Base-by-base conservation (phyloP, 1,139 yeast species). In the Geotrichum candidum region DNA sequence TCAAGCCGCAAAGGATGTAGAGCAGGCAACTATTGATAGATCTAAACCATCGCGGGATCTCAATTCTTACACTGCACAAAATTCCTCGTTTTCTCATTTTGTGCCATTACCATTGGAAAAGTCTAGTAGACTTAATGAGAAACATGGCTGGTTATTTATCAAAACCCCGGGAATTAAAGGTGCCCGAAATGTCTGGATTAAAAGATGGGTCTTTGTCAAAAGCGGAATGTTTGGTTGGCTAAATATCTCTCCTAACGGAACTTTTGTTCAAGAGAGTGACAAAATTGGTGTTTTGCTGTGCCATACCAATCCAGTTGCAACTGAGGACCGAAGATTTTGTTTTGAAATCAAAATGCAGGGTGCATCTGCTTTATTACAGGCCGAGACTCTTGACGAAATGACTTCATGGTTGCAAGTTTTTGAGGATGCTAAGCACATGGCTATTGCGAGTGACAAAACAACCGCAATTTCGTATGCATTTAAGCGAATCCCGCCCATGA, bases 191-290 rank as follows among this genome's bases (percentile, higher is more conserved):
- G 77, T 84, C 0, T 94, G 98, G 98, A 89, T 86, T 0, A 80
- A 87, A 65, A 78, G 97, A 62, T 94, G 98, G 98, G 89, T 88
- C 2, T 94, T 90, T 71, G 79, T 94, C 31, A 88, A 88, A 68
- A 84, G 84, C 64, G 96, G 96, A 0, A 82, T 91, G 3, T 88
- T 94, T 75, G 99, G 99, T 0, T 78, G 91, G 72, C 80, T 94
- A 52, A 78, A 85, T 7, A 74, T 90, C 48, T 83, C 94, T 48
- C 88, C 92, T 0, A 82, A 87, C 2, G 83, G 84, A 61, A 85
- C 87, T 0, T 88, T 80, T 72, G 99, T 95, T 1, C 96, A 91
- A 70, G 99, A 95, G 75, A 84, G 95, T 31, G 97, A 90, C 71
- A 90, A 90, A 70, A 82, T 90, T 65, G 97, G 97, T 4, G 84